phyloP scores from a whole-genome alignment of 2,329 filamentous ascomycete genomes.

The Trichoderma sp. region DNA sequence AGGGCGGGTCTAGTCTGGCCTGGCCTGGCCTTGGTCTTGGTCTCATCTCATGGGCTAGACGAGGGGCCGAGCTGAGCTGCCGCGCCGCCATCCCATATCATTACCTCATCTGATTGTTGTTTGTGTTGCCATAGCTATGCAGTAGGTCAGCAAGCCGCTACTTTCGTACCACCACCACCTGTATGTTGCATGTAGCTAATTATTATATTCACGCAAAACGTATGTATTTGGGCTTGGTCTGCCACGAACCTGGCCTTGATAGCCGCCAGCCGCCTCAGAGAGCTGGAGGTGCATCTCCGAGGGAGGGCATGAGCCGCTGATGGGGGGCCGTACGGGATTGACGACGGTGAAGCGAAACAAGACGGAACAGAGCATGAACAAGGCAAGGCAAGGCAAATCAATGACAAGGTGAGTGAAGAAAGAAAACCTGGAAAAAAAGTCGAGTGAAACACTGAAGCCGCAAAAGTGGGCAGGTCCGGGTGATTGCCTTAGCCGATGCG shows the following conservation, averaged over 20 bases:
- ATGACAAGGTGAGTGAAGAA: background rate
- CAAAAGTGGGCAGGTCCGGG: background rate
- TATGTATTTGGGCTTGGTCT: background rate
- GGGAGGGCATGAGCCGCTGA: background rate
- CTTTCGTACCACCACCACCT: background rate
- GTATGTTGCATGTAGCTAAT: background rate
- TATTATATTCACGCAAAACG: background rate
- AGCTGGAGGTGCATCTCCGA: background rate
- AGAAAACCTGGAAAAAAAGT: background rate
- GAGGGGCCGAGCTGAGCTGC: constrained; percentile 9
- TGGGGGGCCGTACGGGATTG: background rate
- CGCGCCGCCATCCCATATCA: background rate
- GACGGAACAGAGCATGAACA: background rate
- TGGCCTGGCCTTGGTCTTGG: background rate
- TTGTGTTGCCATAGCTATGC: background rate
- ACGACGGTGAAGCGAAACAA: background rate
- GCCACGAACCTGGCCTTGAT: background rate
- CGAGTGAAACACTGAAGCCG: background rate
- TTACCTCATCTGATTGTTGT: background rate
- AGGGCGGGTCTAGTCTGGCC: background rate
- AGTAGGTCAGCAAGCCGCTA: background rate
- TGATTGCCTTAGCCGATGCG: background rate
- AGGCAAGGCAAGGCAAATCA: background rate
- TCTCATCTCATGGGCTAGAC: constrained; percentile 5
- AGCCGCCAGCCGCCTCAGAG: background rate